phyloP scores from a whole-genome alignment of 495 filamentous ascomycete species.

The Podospora pseudopauciseta region DNA sequence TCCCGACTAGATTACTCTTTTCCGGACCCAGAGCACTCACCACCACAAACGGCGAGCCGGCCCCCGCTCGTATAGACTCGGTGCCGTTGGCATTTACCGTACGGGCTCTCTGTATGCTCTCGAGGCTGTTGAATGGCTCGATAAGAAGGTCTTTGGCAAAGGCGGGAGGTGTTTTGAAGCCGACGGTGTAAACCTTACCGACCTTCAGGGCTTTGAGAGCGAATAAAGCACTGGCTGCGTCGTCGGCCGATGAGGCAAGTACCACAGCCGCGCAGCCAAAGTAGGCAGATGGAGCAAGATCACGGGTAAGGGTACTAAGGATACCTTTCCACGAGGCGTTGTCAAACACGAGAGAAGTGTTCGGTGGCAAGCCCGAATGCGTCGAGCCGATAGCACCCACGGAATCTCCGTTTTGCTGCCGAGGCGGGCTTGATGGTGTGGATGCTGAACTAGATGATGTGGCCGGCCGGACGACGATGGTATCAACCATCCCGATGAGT shows the following conservation, averaged over 20 bases:
- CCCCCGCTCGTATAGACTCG: constrained; percentile 20
- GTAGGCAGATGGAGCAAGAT: constrained; percentile 79
- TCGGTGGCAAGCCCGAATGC: constrained; percentile 35
- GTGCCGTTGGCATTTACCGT: constrained; percentile 34
- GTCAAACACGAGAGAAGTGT: constrained; percentile 61
- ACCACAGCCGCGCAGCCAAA: constrained; percentile 69
- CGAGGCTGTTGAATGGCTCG: constrained; percentile 75
- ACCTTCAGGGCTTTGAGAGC: constrained; percentile 71
- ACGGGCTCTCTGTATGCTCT: constrained; percentile 66
- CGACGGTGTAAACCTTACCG: constrained; percentile 77
- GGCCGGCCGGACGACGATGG: constrained; percentile 58
- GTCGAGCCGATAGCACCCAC: constrained; percentile 14
- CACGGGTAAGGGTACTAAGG: constrained; percentile 69
- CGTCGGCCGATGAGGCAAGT: constrained; percentile 60
- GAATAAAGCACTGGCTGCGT: constrained; percentile 71
- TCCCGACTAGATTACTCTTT: constrained; percentile 74
- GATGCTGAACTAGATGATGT: constrained; percentile 35
- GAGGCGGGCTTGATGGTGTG: constrained; percentile 40
- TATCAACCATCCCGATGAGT: constrained; percentile 75
- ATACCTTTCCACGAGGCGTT: constrained; percentile 84
- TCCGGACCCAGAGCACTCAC: constrained; percentile 73
- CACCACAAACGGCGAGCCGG: constrained; percentile 71
- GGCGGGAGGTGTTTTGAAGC: constrained; percentile 66
- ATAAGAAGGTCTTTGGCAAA: constrained; percentile 54
- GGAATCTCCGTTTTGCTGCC: constrained; percentile 28